These are phyloP conservation scores for Abrus precatorius DNA, from an alignment of 306 rosid species.

Conservation along the genomic window DNA sequence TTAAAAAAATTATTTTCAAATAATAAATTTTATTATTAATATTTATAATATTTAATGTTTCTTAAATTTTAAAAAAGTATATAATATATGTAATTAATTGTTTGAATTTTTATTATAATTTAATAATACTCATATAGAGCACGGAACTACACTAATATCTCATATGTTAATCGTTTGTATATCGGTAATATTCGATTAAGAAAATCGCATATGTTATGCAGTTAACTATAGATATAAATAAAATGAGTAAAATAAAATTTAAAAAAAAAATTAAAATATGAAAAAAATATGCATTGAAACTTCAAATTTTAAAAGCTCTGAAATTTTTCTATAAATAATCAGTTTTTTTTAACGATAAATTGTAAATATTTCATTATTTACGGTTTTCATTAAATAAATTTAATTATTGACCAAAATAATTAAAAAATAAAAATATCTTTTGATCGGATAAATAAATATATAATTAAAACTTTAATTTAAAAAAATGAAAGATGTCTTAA, in stretches of 20 bases:
- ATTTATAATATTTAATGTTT: too few species aligned
- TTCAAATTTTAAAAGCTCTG: background rate
- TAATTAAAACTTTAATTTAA: too few species aligned
- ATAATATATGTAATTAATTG: too few species aligned
- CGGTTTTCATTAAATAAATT: background rate
- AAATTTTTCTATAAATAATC: background rate
- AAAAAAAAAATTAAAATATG: background rate
- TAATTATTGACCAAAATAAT: background rate
- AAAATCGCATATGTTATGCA: background rate
- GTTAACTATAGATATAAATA: background rate
- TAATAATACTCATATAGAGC: too few species aligned
- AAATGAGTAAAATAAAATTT: background rate
- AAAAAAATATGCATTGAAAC: background rate
- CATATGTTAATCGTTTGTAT: background rate
- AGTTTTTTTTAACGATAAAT: background rate
- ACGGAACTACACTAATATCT: background rate
- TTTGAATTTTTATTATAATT: too few species aligned
- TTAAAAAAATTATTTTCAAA: too few species aligned
- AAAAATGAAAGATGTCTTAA: too few species aligned
- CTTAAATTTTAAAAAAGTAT: too few species aligned
- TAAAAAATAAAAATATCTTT: too few species aligned
- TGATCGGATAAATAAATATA: too few species aligned
- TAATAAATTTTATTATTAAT: too few species aligned
- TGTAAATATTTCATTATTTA: background rate
- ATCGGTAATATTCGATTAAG: background rate